These are phyloP conservation scores for Thalassiosira hispida DNA, from an alignment of 352 stramenopile species.

Conservation along the genomic window DNA sequence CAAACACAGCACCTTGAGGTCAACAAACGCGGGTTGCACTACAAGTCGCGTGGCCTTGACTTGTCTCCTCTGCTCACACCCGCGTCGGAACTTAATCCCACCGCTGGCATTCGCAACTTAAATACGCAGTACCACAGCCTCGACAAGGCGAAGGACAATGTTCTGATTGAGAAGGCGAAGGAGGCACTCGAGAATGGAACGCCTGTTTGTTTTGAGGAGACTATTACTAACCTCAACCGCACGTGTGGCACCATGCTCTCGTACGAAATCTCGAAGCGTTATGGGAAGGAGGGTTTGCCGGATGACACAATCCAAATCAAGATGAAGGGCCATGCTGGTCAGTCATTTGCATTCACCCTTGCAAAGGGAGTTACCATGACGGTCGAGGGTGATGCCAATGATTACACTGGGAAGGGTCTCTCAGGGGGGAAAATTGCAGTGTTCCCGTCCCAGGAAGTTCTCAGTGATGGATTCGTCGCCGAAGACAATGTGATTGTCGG, in stretches of 20 bases:
- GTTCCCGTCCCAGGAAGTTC: slow-evolving; percentile 86
- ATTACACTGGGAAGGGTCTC: slow-evolving; percentile 95
- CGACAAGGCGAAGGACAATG: slow-evolving; percentile 90
- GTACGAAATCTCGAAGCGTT: slow-evolving; percentile 92
- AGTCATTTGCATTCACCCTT: slow-evolving; percentile 93
- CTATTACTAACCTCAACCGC: slow-evolving; percentile 92
- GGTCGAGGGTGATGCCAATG: slow-evolving; percentile 93
- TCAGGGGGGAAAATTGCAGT: slow-evolving; percentile 93
- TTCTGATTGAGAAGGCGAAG: slow-evolving; percentile 89
- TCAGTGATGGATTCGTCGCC: slow-evolving; percentile 87
- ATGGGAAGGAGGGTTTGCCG: slow-evolving; percentile 90
- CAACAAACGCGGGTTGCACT: slow-evolving; percentile 83
- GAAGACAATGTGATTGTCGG: slow-evolving; percentile 90
- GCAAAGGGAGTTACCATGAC: slow-evolving; percentile 92
- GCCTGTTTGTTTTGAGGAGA: slow-evolving; percentile 80
- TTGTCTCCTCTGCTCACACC: slow-evolving; percentile 93
- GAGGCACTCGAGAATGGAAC: slow-evolving; percentile 88
- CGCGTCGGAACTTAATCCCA: slow-evolving; percentile 91
- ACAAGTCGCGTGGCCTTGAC: slow-evolving; percentile 90
- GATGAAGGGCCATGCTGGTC: slow-evolving; percentile 91
- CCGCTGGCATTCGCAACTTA: slow-evolving; percentile 86
- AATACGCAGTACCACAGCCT: slow-evolving; percentile 92
- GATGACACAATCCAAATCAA: slow-evolving; percentile 94
- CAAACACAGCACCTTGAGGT: slow-evolving; percentile 89
- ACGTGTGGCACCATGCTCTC: slow-evolving; percentile 94